phyloP scores from a whole-genome alignment of 257 asterid genomes.

The Apocynum venetum region DNA sequence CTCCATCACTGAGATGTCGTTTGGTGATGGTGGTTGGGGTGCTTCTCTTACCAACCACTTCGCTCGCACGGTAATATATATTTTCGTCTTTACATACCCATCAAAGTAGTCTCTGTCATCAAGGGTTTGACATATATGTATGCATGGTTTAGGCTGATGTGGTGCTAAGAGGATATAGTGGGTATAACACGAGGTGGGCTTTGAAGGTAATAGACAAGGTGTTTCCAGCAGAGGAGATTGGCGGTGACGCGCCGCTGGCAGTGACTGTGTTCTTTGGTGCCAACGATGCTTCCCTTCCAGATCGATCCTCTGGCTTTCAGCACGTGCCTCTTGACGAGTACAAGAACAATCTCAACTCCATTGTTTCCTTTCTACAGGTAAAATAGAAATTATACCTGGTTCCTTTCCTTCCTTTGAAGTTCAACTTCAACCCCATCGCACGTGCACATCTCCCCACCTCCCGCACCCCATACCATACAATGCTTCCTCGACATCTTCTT shows the following conservation, averaged over 20 bases:
- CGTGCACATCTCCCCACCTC: not conserved
- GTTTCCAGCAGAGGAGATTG: slow-evolving; percentile 36
- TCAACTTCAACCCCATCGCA: not conserved
- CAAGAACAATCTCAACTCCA: slow-evolving; percentile 55
- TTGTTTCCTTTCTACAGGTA: slow-evolving; percentile 74
- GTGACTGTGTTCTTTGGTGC: slow-evolving; percentile 95
- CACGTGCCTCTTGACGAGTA: slow-evolving; percentile 86
- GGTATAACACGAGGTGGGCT: slow-evolving; percentile 90
- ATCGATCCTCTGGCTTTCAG: slow-evolving; percentile 50
- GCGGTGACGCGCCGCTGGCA: slow-evolving; percentile 37
- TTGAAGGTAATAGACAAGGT: slow-evolving; percentile 48
- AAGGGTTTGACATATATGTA: not conserved
- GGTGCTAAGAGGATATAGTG: slow-evolving; percentile 84
- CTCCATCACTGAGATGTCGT: slow-evolving; percentile 78
- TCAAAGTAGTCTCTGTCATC: not conserved
- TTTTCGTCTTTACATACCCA: not conserved
- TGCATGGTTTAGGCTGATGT: slow-evolving; percentile 58
- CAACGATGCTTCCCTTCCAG: slow-evolving; percentile 75
- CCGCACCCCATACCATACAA: not conserved
- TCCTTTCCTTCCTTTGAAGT: too few relatives aligned
- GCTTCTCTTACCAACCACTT: slow-evolving; percentile 75
- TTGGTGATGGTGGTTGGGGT: slow-evolving; percentile 81
- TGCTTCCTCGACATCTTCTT: not conserved
- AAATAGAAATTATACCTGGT: not conserved
- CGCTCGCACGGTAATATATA: slow-evolving; percentile 45